These are phyloP conservation scores for Coprinopsis strossmayeri DNA, from an alignment of 768 basidiomycete genomes.

Conservation along the genomic window DNA sequence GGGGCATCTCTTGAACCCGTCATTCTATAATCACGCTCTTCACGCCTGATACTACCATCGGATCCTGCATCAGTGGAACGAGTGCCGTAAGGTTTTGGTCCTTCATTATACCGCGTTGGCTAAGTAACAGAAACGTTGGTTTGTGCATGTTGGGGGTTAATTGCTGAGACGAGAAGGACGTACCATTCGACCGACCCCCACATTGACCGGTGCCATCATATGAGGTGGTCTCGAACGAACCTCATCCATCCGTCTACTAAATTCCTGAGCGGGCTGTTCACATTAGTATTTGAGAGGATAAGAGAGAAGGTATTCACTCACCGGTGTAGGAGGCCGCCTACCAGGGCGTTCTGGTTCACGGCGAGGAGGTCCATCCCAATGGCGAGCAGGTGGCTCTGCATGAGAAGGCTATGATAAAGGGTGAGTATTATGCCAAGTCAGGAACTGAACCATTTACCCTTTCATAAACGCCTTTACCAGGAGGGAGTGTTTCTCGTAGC, in stretches of 20 bases:
- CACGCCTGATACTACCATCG: background rate
- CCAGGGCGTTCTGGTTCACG: background rate
- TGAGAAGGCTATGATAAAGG: background rate
- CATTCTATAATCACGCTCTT: background rate
- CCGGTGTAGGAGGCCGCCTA: background rate
- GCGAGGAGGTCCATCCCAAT: background rate
- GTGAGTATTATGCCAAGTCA: no score
- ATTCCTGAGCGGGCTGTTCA: slow-evolving; percentile 4
- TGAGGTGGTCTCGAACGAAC: slow-evolving; percentile 6
- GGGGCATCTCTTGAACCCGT: no score
- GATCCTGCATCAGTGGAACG: background rate
- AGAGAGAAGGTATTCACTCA: background rate
- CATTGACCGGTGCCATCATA: background rate
- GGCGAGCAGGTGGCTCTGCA: background rate
- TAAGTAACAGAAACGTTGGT: no score
- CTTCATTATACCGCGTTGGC: no score
- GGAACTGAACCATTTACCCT: no score
- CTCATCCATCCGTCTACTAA: background rate
- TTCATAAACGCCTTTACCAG: slow-evolving; percentile 1
- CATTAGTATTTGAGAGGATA: background rate
- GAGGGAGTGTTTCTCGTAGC: background rate
- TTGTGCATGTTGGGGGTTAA: no score
- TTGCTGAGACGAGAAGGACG: background rate
- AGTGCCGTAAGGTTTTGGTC: no score
- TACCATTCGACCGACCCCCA: background rate